Conservation (phyloP, 1,139 yeast species). For the Taiozyma sp. region DNA sequence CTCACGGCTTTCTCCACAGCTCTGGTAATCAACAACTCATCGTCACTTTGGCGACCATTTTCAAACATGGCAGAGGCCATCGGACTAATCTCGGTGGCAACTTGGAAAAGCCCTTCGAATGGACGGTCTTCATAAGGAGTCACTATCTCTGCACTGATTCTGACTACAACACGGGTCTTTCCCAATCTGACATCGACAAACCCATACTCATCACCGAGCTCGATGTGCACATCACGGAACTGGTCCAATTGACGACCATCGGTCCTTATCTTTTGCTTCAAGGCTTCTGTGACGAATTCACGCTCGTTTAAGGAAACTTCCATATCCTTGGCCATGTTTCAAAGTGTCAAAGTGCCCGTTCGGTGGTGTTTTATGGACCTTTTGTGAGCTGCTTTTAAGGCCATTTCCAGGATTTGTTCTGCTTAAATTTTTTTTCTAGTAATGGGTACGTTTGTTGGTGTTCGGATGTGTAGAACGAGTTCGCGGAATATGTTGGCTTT, state of each 20-base stretch:
- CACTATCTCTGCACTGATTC: constrained; percentile 76
- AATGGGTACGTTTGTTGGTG: not conserved
- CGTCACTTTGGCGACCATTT: constrained; percentile 60
- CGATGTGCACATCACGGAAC: constrained; percentile 58
- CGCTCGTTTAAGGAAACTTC: constrained; percentile 67
- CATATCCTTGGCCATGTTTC: constrained; percentile 49
- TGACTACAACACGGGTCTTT: constrained; percentile 65
- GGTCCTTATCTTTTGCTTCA: constrained; percentile 57
- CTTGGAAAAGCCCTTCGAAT: constrained; percentile 83
- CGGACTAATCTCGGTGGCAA: constrained; percentile 82
- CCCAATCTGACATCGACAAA: constrained; percentile 79
- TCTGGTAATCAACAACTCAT: constrained; percentile 74
- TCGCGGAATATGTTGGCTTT: too few species aligned
- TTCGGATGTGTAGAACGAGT: not conserved
- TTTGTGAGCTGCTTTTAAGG: too few species aligned
- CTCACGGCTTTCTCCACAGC: constrained; percentile 88
- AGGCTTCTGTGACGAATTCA: constrained; percentile 54
- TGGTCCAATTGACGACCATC: constrained; percentile 68
- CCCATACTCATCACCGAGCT: constrained; percentile 71
- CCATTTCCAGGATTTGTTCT: not conserved
- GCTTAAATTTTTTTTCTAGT: not conserved
- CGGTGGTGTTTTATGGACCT: not conserved
- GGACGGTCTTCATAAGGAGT: constrained; percentile 90
- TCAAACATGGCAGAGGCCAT: constrained; percentile 89
- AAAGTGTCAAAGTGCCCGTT: not conserved